Conservation (phyloP, 2,329 filamentous ascomycete species). For the Penicillium freii region DNA sequence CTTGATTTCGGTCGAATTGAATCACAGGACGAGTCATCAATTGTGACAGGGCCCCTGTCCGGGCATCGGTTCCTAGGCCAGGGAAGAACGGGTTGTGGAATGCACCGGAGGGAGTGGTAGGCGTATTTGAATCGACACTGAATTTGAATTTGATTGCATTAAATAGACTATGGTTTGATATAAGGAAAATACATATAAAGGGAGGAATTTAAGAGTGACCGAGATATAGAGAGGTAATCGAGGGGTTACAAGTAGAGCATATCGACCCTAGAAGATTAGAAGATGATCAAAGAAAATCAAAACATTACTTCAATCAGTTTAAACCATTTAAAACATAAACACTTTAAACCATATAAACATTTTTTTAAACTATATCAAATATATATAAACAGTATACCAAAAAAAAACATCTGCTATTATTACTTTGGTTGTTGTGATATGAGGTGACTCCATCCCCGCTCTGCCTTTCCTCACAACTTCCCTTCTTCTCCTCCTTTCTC, state of each 20-base stretch:
- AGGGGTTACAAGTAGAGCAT: background rate
- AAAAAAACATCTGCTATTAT: constrained; percentile 2
- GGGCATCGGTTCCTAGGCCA: constrained; percentile 22
- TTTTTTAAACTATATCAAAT: background rate
- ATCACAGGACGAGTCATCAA: constrained; percentile 17
- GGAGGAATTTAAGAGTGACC: background rate
- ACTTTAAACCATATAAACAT: background rate
- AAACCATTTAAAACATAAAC: background rate
- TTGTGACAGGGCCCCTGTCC: constrained; percentile 20
- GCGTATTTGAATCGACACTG: constrained; percentile 11
- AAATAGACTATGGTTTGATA: constrained; percentile 2
- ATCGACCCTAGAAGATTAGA: background rate
- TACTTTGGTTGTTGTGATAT: constrained; percentile 19
- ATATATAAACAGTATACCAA: background rate
- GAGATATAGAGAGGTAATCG: background rate
- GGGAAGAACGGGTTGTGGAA: constrained; percentile 21
- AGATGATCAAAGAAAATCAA: background rate
- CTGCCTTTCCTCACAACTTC: constrained; percentile 14
- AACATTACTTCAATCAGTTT: background rate
- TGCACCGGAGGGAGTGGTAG: constrained; percentile 20
- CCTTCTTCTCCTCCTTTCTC: constrained; percentile 6
- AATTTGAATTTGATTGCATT: background rate
- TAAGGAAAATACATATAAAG: background rate
- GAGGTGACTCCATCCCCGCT: constrained; percentile 29
- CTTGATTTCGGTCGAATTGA: constrained; percentile 19